Evolutionary conservation across 306 rosid species (phyloP), one percentile per base, ranked within the genome.

Genomic region (Quercus suber): DNA sequence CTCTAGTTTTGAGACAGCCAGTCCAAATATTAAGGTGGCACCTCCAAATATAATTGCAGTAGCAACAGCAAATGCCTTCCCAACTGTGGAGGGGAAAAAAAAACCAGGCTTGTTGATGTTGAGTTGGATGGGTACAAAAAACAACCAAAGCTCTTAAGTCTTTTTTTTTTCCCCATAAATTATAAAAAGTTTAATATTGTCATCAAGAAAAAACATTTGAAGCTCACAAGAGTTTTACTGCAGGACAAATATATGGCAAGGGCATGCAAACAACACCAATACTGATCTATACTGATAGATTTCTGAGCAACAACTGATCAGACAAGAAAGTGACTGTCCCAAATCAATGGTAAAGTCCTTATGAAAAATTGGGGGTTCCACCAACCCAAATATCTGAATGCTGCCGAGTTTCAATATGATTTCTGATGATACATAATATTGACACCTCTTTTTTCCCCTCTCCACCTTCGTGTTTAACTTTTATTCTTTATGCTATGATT

Each of bases 11-110:
- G 97, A 95, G 68, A 83, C 81, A 20, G 82, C 92, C 75, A 73
- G 53, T 77, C 96, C 96, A 74, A 92, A 76, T 57, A 91, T 77
- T 63, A 94, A 71, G 74, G 97, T 78, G 84, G 87, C 83, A 73
- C 97, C 90, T 63, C 99, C 99, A 78, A 92, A 92, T 31, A 91
- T 85, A 69, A 91, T 3, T 78, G 93, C 88, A 69, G 97, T 90
- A 68, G 97, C 97, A 78, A 80, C 63, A 59, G 89, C 92, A 71
- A 92, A 95, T 41, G 98, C 97, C 87, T 85, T 88, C 49, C 96
- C 97, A 83, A 95, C 99, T 95, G 71, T 69, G 81, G 75, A 80
- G 43, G 3, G 76, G 74, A 53, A 82, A 78, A 84, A 78, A 37
- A 76, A 81, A 71, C 37, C n/a, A 18, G 37, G 20, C 71, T 59